Percentiles rank a stretch among this genome's conserved stretches.
Conservation (phyloP, 176 grass and related monocot species). For the Aechmea fasciata region DNA sequence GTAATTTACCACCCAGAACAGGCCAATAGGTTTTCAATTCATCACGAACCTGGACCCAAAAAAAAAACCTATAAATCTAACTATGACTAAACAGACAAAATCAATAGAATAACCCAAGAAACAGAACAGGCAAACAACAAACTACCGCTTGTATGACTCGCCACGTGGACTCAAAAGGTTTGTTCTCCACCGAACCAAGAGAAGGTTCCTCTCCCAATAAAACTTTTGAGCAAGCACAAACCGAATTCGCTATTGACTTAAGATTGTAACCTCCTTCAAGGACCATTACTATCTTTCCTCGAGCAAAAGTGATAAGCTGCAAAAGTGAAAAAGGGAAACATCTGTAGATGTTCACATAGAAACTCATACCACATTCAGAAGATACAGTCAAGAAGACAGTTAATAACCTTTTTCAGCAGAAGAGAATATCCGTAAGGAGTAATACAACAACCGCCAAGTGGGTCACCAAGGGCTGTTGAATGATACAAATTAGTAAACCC, state of each 20-base stretch:
- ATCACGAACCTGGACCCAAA: constrained; percentile 58
- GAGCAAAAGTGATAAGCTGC: constrained; percentile 71
- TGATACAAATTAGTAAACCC: constrained; percentile 3
- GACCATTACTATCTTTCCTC: constrained; percentile 88
- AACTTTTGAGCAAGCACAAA: constrained; percentile 68
- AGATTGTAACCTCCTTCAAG: constrained; percentile 98
- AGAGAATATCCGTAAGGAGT: constrained; percentile 85
- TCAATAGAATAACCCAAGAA: constrained; percentile 16
- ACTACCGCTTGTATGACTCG: constrained; percentile 70
- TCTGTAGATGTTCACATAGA: neutral
- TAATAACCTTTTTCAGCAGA: constrained; percentile 73
- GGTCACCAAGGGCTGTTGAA: constrained; percentile 66
- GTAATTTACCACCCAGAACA: constrained; percentile 48
- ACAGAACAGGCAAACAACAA: constrained; percentile 20
- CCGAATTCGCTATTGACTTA: constrained; percentile 78
- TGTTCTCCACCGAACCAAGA: constrained; percentile 24
- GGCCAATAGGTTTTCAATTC: constrained; percentile 86
- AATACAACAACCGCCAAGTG: constrained; percentile 88
- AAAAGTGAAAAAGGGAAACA: constrained; percentile 13
- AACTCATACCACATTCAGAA: neutral
- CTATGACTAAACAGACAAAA: constrained; percentile 16
- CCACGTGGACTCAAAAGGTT: constrained; percentile 77
- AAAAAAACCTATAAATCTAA: neutral
- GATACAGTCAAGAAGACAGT: neutral
- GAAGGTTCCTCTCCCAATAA: constrained; percentile 63